Conservation (phyloP, 2,329 filamentous ascomycete species). For the Aurifilum marmelostoma region DNA sequence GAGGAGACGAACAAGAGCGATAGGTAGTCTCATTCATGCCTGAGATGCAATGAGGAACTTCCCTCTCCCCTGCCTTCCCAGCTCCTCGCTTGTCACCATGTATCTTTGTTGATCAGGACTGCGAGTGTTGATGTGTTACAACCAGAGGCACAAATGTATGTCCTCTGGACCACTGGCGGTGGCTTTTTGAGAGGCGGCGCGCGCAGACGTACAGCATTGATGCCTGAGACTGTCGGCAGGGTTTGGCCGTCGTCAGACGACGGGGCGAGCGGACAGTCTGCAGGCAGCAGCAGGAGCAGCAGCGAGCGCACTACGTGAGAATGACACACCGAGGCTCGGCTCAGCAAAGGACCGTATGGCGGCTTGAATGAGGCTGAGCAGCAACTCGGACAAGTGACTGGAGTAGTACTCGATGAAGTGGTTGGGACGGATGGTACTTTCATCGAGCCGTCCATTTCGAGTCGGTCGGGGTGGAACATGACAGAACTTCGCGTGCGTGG, state of each 20-base stretch:
- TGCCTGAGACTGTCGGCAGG: too few species aligned
- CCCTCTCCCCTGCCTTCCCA: background rate
- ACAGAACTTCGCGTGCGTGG: background rate
- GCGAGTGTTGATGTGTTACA: too few species aligned
- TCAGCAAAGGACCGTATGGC: background rate
- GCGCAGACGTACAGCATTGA: too few species aligned
- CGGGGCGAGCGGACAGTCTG: background rate
- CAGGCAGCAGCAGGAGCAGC: too few species aligned
- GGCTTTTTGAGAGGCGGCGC: too few species aligned
- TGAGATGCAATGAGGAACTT: background rate
- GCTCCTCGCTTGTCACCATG: background rate
- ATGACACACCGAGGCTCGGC: background rate
- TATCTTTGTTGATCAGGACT: background rate
- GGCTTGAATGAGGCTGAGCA: background rate
- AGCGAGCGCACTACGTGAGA: background rate
- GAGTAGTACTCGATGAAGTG: background rate
- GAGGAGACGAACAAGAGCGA: too few species aligned
- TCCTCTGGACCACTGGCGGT: background rate
- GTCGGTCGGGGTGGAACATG: background rate
- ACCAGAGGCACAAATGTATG: too few species aligned
- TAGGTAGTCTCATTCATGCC: background rate
- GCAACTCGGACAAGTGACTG: background rate
- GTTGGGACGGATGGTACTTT: background rate
- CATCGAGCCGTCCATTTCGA: background rate
- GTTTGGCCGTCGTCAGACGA: background rate